These are phyloP conservation scores for Lasiodiplodia sp. DNA, from an alignment of 2,329 filamentous ascomycete species.

Conservation along the genomic window DNA sequence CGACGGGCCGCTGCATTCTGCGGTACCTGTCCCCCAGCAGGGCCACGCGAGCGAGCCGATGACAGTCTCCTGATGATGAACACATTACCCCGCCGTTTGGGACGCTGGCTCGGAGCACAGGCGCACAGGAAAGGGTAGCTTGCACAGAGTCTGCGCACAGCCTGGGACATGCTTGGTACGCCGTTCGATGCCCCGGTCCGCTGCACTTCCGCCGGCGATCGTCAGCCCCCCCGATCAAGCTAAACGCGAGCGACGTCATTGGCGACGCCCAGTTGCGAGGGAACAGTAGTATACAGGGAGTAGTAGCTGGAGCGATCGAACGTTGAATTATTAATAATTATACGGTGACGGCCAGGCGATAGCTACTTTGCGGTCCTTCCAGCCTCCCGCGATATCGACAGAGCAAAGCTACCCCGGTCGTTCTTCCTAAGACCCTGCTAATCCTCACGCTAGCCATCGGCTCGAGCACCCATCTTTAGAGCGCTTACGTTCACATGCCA, in stretches of 20 bases:
- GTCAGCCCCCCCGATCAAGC: conserved; percentile 11
- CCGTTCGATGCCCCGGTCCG: neutral
- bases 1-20: neutral
- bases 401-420: no score
- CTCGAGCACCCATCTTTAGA: no score
- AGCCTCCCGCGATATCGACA: no score
- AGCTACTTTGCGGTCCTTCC: no score
- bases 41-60: neutral
- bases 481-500: neutral
- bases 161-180: neutral
- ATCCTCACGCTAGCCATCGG: no score
- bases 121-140: neutral
- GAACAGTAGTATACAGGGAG: neutral
- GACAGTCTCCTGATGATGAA: conserved; percentile 29
- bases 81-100: conserved; percentile 29
- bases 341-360: no score
- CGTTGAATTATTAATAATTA: no score
- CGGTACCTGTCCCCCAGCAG: neutral
- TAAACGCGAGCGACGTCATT: conserved; percentile 1
- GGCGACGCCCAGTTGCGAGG: neutral
- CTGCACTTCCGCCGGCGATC: conserved; percentile 10
- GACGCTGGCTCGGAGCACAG: neutral
- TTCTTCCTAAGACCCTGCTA: no score
- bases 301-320: no score
- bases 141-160: neutral